Evolutionary conservation across 768 basidiomycete species (phyloP), one percentile per base, ranked within the genome.

Genomic region (Russula earlei): DNA sequence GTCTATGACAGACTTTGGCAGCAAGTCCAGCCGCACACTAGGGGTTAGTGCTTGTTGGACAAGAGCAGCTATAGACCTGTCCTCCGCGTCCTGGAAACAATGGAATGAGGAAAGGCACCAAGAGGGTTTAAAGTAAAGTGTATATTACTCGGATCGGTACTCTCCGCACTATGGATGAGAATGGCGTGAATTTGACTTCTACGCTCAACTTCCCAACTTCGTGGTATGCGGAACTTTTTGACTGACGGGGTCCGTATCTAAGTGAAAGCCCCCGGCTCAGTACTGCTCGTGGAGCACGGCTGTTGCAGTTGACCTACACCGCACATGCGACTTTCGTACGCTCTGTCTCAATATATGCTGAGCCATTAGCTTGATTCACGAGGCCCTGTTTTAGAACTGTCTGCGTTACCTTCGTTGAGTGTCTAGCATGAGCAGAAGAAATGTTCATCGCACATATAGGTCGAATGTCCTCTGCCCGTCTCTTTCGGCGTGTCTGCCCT

Each of bases 131-230:
- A 44, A 38, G 10, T n/a, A n/a, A n/a, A n/a, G n/a, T n/a, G 33
- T 4, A 66, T 19, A 85, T 71, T 70, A 95, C 95, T 59, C 88
- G 84, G 63, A 95, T 79, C 0, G 95, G 95, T 7, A 87, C 85
- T 66, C 87, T 76, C 62, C 95, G 75, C 15, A 75, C 77, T 27
- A 74, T 70, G 63, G 85, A 91, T 8, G 96, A 91, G 68, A 95
- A 99, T 0, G 96, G 96, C 2, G 94, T 80, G 64, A 94, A 97
- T 70, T 97, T 97, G 49, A 98, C 90, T 71, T 98, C 94, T 7
- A 99, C 88, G 57, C 92, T 97, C 49, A 99, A 71, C 51, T 79
- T 80, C 1, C 95, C 96, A 56, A 81, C 85, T 63, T 97, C 95
- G 59, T 78, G 91, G 67, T 94, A 99, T 3, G 81, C 70, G 14